Conservation (phyloP, 2,329 filamentous ascomycete species). For the Fusarium sp. region DNA sequence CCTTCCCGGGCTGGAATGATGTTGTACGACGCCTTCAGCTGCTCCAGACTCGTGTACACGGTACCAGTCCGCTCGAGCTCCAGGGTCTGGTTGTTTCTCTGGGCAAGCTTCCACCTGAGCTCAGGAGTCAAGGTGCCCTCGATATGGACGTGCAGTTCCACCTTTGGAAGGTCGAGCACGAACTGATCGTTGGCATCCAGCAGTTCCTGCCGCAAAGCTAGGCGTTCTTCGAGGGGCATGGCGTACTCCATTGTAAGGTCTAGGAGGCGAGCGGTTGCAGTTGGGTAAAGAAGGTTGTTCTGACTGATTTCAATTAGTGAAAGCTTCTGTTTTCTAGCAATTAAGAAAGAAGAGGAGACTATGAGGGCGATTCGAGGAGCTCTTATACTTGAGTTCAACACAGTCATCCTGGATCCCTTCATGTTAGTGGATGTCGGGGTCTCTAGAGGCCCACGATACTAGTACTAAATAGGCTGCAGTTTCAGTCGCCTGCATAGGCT, state of each 20-base stretch:
- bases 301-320: background rate
- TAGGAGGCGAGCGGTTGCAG: background rate
- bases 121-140: constrained; percentile 77
- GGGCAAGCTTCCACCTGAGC: constrained; percentile 75
- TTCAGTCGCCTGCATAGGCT: constrained; percentile 1
- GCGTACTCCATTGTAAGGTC: constrained; percentile 8
- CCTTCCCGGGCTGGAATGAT: constrained; percentile 46
- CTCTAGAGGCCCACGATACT: background rate
- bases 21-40: constrained; percentile 21
- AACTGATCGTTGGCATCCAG: constrained; percentile 17
- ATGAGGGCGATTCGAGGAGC: rapidly evolving
- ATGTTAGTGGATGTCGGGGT: background rate
- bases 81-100: constrained; percentile 68
- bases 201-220: constrained; percentile 12
- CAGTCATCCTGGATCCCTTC: background rate
- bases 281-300: background rate
- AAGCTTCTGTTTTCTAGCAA: background rate
- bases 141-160: constrained; percentile 65
- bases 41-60: constrained; percentile 8
- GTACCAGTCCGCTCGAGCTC: constrained; percentile 22
- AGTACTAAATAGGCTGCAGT: background rate
- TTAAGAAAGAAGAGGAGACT: background rate
- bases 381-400: constrained; percentile 2
- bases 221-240: constrained; percentile 19
- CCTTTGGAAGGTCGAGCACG: constrained; percentile 19